Evolutionary conservation across 2,329 filamentous ascomycete genomes (phyloP), one percentile per base, ranked within the genome.

Genomic region (Ophiocordyceps sinensis): DNA sequence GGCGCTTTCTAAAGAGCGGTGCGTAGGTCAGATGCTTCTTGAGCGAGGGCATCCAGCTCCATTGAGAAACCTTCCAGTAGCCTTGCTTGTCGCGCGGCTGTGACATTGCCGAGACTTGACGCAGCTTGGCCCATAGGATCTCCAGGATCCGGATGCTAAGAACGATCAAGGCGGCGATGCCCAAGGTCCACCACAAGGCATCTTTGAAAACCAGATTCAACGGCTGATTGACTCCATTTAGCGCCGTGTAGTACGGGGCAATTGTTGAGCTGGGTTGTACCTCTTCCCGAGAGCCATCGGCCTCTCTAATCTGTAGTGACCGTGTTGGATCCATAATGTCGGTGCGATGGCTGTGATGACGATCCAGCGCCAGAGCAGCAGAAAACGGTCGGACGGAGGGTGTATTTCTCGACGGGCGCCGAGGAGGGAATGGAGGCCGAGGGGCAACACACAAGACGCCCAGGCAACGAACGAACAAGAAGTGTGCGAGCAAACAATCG

Each of bases 11-110:
- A 60, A 71, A 71, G 21, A 83, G 59, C 3, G 79, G 79, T 2
- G 79, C 77, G 49, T 82, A 65, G 38, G 60, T 58, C 43, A 82
- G 51, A 47, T 79, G 61, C 55, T 71, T 76, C 64, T 82, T 82
- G 49, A 81, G 49, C 44, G 61, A 61, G 12, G 77, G 76, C 67
- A 77, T 75, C 71, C 72, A 76, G 43, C 61, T 64, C 66, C 66
- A 76, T 53, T 76, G 71, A 13, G 71, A 66, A 19, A 55, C 53
- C 48, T 66, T 72, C 75, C 76, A 82, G 58, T 77, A 82, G 35
- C 52, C 56, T 51, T 81, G 77, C 50, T 66, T 66, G 2, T 67
- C 59, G 12, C 64, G 67, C 0, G 68, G 55, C 19, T 65, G 55
- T 4, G 65, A 66, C 74, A 81, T 78, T 47, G 75, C 67, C 17